These are phyloP conservation scores for Lactifluus piperatus DNA, from an alignment of 768 basidiomycete genomes.

Conservation along the genomic window DNA sequence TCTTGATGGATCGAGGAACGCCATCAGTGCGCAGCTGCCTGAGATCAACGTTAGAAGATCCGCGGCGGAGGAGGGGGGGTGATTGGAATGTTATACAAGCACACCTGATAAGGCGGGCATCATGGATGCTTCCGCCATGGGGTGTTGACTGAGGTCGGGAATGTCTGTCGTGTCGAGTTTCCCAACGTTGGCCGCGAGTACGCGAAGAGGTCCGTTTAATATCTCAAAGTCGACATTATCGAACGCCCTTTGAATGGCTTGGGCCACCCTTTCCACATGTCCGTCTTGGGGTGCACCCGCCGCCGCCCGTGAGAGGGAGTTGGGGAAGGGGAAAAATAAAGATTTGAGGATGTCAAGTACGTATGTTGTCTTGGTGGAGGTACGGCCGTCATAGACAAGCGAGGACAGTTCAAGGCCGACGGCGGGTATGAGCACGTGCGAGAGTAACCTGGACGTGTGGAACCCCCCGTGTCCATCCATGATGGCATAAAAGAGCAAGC, in stretches of 20 bases:
- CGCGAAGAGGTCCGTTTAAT: slow-evolving; percentile 62
- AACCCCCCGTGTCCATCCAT: slow-evolving; percentile 89
- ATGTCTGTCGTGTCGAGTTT: slow-evolving; percentile 40
- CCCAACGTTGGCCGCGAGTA: slow-evolving; percentile 52
- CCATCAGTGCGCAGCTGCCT: slow-evolving; percentile 89
- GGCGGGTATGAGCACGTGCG: slow-evolving; percentile 75
- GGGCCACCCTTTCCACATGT: slow-evolving; percentile 47
- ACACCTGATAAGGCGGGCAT: slow-evolving; percentile 74
- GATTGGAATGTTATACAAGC: slow-evolving; percentile 1
- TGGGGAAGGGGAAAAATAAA: slow-evolving; percentile 27
- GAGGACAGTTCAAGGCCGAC: slow-evolving; percentile 67
- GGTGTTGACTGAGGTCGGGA: slow-evolving; percentile 64
- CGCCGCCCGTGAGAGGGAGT: slow-evolving; percentile 17
- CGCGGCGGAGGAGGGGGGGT: neutral
- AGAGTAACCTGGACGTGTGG: slow-evolving; percentile 77
- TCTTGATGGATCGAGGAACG: slow-evolving; percentile 77
- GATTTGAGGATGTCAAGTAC: slow-evolving; percentile 33
- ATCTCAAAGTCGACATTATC: slow-evolving; percentile 79
- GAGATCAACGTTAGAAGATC: slow-evolving; percentile 17
- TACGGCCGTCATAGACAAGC: slow-evolving; percentile 34
- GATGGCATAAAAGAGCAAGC: slow-evolving; percentile 77
- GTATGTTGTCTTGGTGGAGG: slow-evolving; percentile 24
- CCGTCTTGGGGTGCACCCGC: slow-evolving; percentile 30
- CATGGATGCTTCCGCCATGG: slow-evolving; percentile 62
- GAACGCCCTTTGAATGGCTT: slow-evolving; percentile 72